Percentiles rank a stretch among this genome's conserved stretches.
Evolutionary conservation across 1,139 yeast genomes (phyloP).

Genomic region (Suhomyces bribrorum): DNA sequence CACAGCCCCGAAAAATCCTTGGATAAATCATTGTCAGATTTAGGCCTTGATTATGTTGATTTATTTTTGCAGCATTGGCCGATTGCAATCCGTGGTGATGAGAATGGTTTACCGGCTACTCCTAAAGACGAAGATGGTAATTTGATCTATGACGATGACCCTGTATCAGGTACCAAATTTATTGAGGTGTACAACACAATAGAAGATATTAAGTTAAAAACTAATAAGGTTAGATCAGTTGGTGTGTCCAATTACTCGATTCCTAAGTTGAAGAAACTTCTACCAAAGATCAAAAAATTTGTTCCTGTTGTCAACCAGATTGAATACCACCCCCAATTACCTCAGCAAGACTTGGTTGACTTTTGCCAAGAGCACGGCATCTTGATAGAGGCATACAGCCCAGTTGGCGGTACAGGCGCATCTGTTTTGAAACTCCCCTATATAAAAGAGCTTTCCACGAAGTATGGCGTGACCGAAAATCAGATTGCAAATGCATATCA

Average conservation of each 20-base stretch:
- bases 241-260: conserved; percentile 39
- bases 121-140: conserved; percentile 45
- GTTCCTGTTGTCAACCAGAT: conserved; percentile 39
- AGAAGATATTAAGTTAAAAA: conserved; percentile 40
- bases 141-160: conserved; percentile 43
- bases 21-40: conserved; percentile 33
- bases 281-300: conserved; percentile 28
- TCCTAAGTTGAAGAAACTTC: conserved; percentile 27
- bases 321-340: conserved; percentile 42
- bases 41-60: conserved; percentile 61
- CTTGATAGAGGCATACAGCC: conserved; percentile 35
- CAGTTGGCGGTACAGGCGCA: conserved; percentile 40
- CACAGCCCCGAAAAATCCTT: conserved; percentile 41
- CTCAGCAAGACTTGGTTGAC: conserved; percentile 38
- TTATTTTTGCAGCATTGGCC: conserved; percentile 68
- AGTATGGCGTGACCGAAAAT: conserved; percentile 33
- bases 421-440: conserved; percentile 37
- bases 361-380: conserved; percentile 28
- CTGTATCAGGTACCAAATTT: conserved; percentile 38
- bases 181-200: conserved; percentile 50
- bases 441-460: conserved; percentile 32
- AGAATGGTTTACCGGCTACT: conserved; percentile 36
- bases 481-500: conserved; percentile 43
- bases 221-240: conserved; percentile 31
- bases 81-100: conserved; percentile 38